Conservation (phyloP, 495 filamentous ascomycete genomes). For the Podospora conica region DNA sequence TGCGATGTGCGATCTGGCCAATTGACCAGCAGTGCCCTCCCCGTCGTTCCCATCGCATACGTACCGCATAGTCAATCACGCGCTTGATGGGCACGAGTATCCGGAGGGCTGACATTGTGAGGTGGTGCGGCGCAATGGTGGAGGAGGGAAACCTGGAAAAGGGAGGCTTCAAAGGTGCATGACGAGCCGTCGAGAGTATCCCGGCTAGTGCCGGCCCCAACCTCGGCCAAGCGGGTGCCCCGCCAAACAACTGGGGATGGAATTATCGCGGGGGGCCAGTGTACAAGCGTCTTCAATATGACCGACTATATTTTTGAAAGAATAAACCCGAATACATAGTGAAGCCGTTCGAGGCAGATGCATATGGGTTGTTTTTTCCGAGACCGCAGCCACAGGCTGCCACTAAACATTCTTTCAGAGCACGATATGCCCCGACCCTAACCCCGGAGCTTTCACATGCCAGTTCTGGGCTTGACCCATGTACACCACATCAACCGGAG, state of each 20-base stretch:
- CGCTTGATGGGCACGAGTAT: constrained; percentile 96
- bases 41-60: constrained; percentile 18
- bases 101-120: constrained; percentile 71
- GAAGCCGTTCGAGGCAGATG: too few relatives aligned
- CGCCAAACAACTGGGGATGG: constrained; percentile 22
- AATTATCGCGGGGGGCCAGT: background rate
- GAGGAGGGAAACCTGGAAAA: constrained; percentile 8
- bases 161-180: constrained; percentile 11
- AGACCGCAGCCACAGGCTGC: too few relatives aligned
- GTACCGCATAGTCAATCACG: constrained; percentile 98
- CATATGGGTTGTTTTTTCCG: too few relatives aligned
- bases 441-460: background rate
- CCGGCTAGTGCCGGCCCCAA: constrained; percentile 34
- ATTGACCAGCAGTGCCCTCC: background rate
- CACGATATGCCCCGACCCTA: background rate
- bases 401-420: too few relatives aligned
- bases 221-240: constrained; percentile 29
- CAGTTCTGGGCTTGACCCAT: too few relatives aligned
- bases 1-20: background rate
- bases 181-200: constrained; percentile 16
- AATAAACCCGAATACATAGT: background rate
- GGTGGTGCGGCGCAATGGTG: constrained; percentile 23
- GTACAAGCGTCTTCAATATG: background rate
- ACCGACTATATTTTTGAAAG: background rate
- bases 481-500: background rate